Conservation (phyloP, 371 early-diverging fungal genomes). For the Mucor racemosus region DNA sequence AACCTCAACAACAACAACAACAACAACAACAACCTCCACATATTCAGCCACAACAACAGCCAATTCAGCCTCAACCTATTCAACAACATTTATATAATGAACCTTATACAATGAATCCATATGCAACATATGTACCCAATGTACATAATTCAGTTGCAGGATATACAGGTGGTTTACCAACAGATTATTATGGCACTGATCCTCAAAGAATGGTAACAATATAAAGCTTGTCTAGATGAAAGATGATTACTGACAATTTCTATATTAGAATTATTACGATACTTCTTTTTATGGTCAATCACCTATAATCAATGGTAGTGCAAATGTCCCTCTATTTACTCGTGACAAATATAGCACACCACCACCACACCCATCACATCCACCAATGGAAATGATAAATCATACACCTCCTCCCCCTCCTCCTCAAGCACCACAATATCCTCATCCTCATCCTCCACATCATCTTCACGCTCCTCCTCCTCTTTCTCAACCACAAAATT, state of each 20-base stretch:
- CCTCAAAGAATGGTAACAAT: slow-evolving; percentile 47
- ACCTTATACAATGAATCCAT: slow-evolving; percentile 2
- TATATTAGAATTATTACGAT: slow-evolving; percentile 28
- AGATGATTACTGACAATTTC: neutral
- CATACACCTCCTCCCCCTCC: slow-evolving; percentile 5
- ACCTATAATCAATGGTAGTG: slow-evolving; percentile 6
- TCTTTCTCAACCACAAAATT: neutral
- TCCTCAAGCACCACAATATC: neutral
- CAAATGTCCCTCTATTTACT: slow-evolving; percentile 6
- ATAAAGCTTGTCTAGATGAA: neutral
- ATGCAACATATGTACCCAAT: neutral
- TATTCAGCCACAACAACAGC: slow-evolving; percentile 5
- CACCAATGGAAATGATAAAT: slow-evolving; percentile 5
- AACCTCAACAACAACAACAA: slow-evolving; percentile 5
- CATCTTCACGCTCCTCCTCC: neutral
- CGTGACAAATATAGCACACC: slow-evolving; percentile 19
- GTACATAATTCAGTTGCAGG: neutral
- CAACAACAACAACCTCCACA: neutral
- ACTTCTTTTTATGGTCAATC: slow-evolving; percentile 24
- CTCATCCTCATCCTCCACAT: slow-evolving; percentile 1
- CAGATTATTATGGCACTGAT: slow-evolving; percentile 22
- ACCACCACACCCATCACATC: slow-evolving; percentile 13
- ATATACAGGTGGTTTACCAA: slow-evolving; percentile 11
- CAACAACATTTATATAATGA: slow-evolving; percentile 1
- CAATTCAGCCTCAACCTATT: neutral